Percentiles rank a stretch among this genome's conserved stretches.
Conservation (phyloP, 306 rosid species). For the Rosa rugosa region DNA sequence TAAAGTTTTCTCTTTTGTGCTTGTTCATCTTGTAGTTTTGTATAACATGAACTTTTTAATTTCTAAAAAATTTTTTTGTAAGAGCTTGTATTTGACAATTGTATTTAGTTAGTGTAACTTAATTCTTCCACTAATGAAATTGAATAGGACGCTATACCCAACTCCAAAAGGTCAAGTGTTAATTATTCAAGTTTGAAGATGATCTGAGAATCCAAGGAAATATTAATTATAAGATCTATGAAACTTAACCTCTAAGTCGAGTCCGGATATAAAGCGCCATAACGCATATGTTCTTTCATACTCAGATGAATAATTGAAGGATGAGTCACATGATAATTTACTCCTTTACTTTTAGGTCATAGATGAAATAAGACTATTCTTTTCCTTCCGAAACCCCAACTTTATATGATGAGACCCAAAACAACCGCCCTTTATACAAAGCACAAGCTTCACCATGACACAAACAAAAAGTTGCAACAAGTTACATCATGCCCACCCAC, state of each 20-base stretch:
- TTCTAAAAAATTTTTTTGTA: too few species aligned
- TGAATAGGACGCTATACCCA: too few species aligned
- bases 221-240: not conserved
- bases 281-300: not conserved
- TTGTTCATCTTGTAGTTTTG: too few species aligned
- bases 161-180: not conserved
- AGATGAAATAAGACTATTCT: not conserved
- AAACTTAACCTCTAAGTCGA: not conserved
- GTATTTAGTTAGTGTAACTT: too few species aligned
- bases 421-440: not conserved
- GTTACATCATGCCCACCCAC: not conserved
- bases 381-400: not conserved
- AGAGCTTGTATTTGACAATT: too few species aligned
- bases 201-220: not conserved
- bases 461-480: not conserved
- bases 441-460: constrained; percentile 13
- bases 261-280: not conserved
- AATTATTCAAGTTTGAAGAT: not conserved
- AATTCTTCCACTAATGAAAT: too few species aligned
- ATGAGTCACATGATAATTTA: not conserved
- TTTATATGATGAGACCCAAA: not conserved
- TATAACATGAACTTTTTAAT: too few species aligned
- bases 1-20: too few species aligned
- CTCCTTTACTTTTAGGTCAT: constrained; percentile 4
- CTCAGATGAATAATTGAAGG: not conserved